These are phyloP conservation scores for Zasmidium cellare DNA, from an alignment of 2,329 filamentous ascomycete genomes.

Conservation along the genomic window DNA sequence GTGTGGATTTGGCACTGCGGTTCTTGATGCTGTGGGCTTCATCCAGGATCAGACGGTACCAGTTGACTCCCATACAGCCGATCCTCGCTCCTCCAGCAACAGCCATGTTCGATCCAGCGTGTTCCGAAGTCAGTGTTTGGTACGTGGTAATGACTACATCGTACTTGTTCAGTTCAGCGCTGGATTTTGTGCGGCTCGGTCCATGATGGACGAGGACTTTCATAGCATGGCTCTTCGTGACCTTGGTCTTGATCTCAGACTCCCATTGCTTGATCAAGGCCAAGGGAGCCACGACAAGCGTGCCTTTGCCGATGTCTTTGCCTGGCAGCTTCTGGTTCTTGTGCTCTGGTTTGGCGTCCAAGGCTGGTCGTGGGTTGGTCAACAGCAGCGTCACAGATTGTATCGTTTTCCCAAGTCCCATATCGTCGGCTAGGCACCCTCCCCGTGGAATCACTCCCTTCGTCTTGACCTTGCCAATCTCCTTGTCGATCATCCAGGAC, in stretches of 20 bases:
- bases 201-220: constrained; percentile 91
- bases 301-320: constrained; percentile 70
- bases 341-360: constrained; percentile 50
- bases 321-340: constrained; percentile 65
- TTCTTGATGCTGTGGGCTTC: constrained; percentile 99
- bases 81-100: constrained; percentile 65
- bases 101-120: constrained; percentile 66
- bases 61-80: constrained; percentile 87
- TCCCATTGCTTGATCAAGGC: constrained; percentile 98
- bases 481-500: constrained; percentile 91
- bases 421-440: constrained; percentile 93
- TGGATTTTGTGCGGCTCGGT: constrained; percentile 75
- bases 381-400: constrained; percentile 89
- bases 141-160: constrained; percentile 98
- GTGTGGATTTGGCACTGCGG: constrained; percentile 90
- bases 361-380: constrained; percentile 66
- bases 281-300: constrained; percentile 87
- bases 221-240: constrained; percentile 67
- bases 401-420: constrained; percentile 95
- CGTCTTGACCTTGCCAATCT: constrained; percentile 81
- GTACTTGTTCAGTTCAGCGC: constrained; percentile 74
- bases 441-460: constrained; percentile 79
- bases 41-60: constrained; percentile 94
- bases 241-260: constrained; percentile 81
- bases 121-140: constrained; percentile 90